Conservation (phyloP, 2,329 filamentous ascomycete species). For the Cercospora brassicicola region DNA sequence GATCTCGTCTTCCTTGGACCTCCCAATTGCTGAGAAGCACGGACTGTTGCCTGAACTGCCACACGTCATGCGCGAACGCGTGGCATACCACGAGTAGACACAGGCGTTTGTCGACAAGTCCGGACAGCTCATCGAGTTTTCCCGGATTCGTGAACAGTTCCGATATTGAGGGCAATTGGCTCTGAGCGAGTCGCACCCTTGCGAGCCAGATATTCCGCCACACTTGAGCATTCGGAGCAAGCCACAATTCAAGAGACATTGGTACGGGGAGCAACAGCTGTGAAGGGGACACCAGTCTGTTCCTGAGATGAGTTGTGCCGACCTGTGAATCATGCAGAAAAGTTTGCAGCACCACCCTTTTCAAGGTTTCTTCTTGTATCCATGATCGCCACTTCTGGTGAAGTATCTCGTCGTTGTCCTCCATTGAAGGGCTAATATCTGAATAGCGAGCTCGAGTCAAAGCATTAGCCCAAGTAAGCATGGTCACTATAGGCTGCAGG, state of each 20-base stretch:
- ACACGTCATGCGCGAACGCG: constrained; percentile 53
- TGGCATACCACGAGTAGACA: constrained; percentile 64
- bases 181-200: constrained; percentile 31
- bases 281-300: constrained; percentile 64
- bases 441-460: constrained; percentile 29
- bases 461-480: constrained; percentile 41
- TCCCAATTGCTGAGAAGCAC: constrained; percentile 33
- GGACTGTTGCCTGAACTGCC: constrained; percentile 59
- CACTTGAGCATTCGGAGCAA: constrained; percentile 59
- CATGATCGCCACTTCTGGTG: constrained; percentile 65
- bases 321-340: constrained; percentile 65
- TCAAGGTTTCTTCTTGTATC: constrained; percentile 64
- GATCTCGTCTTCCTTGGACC: constrained; percentile 26
- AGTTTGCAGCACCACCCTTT: constrained; percentile 64
- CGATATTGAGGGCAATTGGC: constrained; percentile 50
- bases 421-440: constrained; percentile 48
- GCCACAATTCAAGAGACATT: constrained; percentile 62
- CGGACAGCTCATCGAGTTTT: constrained; percentile 41
- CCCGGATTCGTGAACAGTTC: constrained; percentile 41
- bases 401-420: constrained; percentile 58
- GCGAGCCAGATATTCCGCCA: constrained; percentile 62
- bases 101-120: constrained; percentile 53
- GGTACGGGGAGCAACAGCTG: constrained; percentile 67
- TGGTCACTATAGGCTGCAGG: constrained; percentile 53
- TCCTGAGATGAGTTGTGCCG: constrained; percentile 64